Evolutionary conservation across 2,329 filamentous ascomycete species (phyloP), one percentile per base, ranked within the genome.

Genomic region (Pseudocercospora fijiensis): DNA sequence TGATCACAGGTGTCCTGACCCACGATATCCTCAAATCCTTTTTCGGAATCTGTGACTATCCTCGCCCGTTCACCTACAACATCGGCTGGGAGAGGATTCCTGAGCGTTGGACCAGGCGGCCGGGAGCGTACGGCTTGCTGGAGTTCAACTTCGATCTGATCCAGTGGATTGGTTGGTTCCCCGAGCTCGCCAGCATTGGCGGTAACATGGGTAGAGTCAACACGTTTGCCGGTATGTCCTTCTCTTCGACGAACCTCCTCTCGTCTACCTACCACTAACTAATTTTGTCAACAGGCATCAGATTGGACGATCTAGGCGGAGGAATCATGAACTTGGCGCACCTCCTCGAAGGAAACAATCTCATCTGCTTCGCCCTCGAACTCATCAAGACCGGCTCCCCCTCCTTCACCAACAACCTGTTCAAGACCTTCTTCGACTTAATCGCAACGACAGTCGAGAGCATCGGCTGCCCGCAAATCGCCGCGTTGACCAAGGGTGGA

Each of bases 121-220:
- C 57, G 7, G 57, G 51, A 6, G 9, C 22, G 28, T 53, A 53
- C 20, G 51, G 51, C 8, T 16, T 53, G 51, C 24, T 30, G 20
- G 51, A 53, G 13, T 30, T 53, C 51, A 27, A 53, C 9, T 6
- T 30, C 51, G 51, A 53, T 30, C 51, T 53, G 2, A 18, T 30
- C 27, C 8, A 30, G n/a, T 53, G 51, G 51, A 30, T 53, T n/a
- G 51, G 51, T 10, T 53, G 51, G 51, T 53, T n/a, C 27, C 67
- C 66, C 11, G 33, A 45, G 37, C 26, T 61, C 16, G 66, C 43
- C 53, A 57, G 57, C 16, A 60, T 71, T 22, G 68, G 69, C 5
- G 66, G 69, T 20, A 71, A 71, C 62, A 61, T 64, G 11, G 68
- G 68, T 7, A 58, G 51, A 22, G 66, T 67, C 26, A 66, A 70